phyloP scores from a whole-genome alignment of 257 asterid genomes.

The Prunella vulgaris region DNA sequence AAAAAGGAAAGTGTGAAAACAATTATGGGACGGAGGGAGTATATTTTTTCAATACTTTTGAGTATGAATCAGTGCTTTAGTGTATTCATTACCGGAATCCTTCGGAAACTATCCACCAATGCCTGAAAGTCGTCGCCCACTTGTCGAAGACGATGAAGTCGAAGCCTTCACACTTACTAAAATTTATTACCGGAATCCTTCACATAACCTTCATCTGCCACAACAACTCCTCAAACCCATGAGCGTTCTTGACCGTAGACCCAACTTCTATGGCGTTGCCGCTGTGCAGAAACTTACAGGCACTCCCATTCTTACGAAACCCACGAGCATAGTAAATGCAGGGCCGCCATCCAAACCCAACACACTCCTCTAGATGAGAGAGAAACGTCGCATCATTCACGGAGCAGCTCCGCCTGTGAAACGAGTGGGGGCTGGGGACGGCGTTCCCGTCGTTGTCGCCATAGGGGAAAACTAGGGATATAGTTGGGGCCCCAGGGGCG shows the following conservation, averaged over 20 bases:
- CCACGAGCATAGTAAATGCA: conserved; percentile 88
- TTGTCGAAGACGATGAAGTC: too few relatives aligned
- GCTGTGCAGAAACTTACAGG: conserved; percentile 73
- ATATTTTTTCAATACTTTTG: too few relatives aligned
- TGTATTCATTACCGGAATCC: too few relatives aligned
- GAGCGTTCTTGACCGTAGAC: conserved; percentile 51
- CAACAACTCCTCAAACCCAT: conserved; percentile 71
- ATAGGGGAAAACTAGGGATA: conserved; percentile 57
- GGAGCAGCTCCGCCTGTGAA: conserved; percentile 81
- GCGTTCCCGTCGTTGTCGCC: conserved; percentile 38
- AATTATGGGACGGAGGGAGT: too few relatives aligned
- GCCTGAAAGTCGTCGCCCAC: too few relatives aligned
- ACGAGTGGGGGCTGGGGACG: conserved; percentile 32
- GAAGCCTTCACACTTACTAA: too few relatives aligned
- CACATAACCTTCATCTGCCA: too few relatives aligned
- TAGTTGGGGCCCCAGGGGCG: too few relatives aligned
- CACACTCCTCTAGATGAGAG: conserved; percentile 44
- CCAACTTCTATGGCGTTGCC: conserved; percentile 36
- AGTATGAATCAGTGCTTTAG: too few relatives aligned
- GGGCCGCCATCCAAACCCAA: conserved; percentile 73
- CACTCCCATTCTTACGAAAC: conserved; percentile 71
- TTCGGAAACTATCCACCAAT: too few relatives aligned
- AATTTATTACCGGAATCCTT: too few relatives aligned
- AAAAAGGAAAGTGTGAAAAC: too few relatives aligned
- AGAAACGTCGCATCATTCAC: conserved; percentile 72